These are phyloP conservation scores for Rhodotorula glutinis DNA, from an alignment of 1,284 basidiomycete species.

Conservation along the genomic window DNA sequence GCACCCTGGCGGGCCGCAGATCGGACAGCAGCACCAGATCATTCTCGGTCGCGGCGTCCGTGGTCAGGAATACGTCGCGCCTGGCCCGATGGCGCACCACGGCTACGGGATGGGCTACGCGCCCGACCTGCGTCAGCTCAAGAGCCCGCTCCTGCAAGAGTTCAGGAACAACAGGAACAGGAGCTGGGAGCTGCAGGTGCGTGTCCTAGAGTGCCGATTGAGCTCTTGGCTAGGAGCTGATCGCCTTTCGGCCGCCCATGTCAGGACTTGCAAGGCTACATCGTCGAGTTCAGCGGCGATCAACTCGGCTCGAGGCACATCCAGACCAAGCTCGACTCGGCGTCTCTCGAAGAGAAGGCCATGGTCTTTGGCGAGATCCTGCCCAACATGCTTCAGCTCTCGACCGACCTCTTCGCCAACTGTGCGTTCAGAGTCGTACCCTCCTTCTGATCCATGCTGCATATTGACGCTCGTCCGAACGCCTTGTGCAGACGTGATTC, in stretches of 20 bases:
- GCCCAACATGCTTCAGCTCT: conserved; percentile 73
- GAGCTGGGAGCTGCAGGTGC: conserved; percentile 75
- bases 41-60: conserved; percentile 33
- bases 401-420: conserved; percentile 96
- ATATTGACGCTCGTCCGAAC: background rate
- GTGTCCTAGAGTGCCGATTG: conserved; percentile 21
- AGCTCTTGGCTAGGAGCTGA: background rate
- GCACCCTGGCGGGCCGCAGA: conserved; percentile 15
- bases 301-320: conserved; percentile 88
- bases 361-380: conserved; percentile 86
- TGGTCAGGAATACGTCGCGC: conserved; percentile 38
- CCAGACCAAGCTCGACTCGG: conserved; percentile 53
- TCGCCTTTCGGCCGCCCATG: background rate
- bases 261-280: conserved; percentile 78
- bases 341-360: conserved; percentile 40
- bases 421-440: conserved; percentile 64
- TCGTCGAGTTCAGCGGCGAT: conserved; percentile 91
- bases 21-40: conserved; percentile 40
- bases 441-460: background rate
- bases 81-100: conserved; percentile 24
- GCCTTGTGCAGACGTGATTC: conserved; percentile 65
- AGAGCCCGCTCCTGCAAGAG: conserved; percentile 74
- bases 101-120: conserved; percentile 22
- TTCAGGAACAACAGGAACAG: conserved; percentile 75
- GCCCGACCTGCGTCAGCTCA: conserved; percentile 46